Conservation (phyloP, 2,329 filamentous ascomycete species). For the Ophiosphaerella herpotricha region DNA sequence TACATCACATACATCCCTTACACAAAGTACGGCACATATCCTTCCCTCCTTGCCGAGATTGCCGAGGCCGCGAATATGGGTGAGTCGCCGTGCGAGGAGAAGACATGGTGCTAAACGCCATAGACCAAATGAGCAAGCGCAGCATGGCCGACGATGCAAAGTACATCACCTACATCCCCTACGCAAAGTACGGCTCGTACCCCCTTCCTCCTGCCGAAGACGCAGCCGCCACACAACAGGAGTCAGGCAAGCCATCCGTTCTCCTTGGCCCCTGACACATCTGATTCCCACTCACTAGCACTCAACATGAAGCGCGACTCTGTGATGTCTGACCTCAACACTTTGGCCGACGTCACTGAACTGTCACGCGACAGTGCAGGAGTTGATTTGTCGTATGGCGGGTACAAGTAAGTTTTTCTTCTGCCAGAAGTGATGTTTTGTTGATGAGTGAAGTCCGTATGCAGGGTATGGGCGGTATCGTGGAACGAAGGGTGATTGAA, state of each 20-base stretch:
- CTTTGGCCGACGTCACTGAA: too few relatives aligned
- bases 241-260: not conserved
- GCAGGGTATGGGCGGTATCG: not conserved
- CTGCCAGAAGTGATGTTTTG: not conserved
- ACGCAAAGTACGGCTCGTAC: conserved; percentile 9
- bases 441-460: not conserved
- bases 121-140: not conserved
- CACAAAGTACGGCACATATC: conserved; percentile 1
- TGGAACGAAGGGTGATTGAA: too few relatives aligned
- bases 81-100: not conserved
- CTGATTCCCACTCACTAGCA: not conserved
- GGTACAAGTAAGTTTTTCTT: too few relatives aligned
- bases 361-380: too few relatives aligned
- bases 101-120: too few relatives aligned
- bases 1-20: conserved; percentile 6
- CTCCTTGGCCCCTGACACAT: too few relatives aligned
- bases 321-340: too few relatives aligned
- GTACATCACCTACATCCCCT: conserved; percentile 9
- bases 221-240: conserved; percentile 6
- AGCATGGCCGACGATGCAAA: conserved; percentile 3
- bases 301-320: not conserved
- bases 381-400: too few relatives aligned
- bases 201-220: conserved; percentile 1
- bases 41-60: not conserved
- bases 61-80: conserved; percentile 2